Evolutionary conservation across 2,329 filamentous ascomycete genomes (phyloP).

Genomic region (Pyricularia sp.): DNA sequence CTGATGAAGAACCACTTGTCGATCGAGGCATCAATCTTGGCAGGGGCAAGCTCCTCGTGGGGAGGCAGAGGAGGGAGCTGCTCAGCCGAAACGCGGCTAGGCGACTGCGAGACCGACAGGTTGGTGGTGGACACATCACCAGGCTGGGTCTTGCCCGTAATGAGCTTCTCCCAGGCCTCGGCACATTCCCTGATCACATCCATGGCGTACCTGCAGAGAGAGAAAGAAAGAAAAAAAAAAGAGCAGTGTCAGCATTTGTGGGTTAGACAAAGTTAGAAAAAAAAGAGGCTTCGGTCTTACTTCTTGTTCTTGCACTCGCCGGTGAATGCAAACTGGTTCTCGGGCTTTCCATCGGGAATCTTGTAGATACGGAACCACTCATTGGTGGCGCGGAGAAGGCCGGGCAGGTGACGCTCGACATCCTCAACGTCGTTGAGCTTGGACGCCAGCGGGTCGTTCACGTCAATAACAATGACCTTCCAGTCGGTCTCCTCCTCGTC

Average conservation of each 20-base stretch:
- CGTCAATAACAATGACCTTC: slow-evolving; percentile 99
- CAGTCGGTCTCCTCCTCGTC: slow-evolving; percentile 99
- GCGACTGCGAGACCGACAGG: slow-evolving; percentile 59
- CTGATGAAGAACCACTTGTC: slow-evolving; percentile 99
- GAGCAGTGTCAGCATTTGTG: slow-evolving; percentile 12
- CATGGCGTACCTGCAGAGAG: slow-evolving; percentile 59
- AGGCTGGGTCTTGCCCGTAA: slow-evolving; percentile 73
- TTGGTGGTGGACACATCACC: slow-evolving; percentile 75
- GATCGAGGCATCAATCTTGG: slow-evolving; percentile 87
- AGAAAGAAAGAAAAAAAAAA: not conserved
- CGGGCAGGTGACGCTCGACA: slow-evolving; percentile 94
- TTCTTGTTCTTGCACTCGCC: slow-evolving; percentile 99
- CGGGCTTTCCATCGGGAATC: slow-evolving; percentile 99
- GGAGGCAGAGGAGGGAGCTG: slow-evolving; percentile 65
- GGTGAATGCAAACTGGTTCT: slow-evolving; percentile 99
- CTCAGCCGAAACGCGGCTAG: slow-evolving; percentile 54
- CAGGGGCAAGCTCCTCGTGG: slow-evolving; percentile 68
- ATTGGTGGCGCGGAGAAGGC: slow-evolving; percentile 92
- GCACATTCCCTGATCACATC: slow-evolving; percentile 92
- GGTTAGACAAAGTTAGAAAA: not conserved
- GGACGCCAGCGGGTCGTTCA: slow-evolving; percentile 89
- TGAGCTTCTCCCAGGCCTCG: slow-evolving; percentile 94
- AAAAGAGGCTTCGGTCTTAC: slow-evolving; percentile 28
- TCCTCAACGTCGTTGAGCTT: slow-evolving; percentile 99
- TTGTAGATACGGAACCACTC: slow-evolving; percentile 99